These are phyloP conservation scores for Brassica nigra DNA, from an alignment of 345 rosid species.

Conservation along the genomic window DNA sequence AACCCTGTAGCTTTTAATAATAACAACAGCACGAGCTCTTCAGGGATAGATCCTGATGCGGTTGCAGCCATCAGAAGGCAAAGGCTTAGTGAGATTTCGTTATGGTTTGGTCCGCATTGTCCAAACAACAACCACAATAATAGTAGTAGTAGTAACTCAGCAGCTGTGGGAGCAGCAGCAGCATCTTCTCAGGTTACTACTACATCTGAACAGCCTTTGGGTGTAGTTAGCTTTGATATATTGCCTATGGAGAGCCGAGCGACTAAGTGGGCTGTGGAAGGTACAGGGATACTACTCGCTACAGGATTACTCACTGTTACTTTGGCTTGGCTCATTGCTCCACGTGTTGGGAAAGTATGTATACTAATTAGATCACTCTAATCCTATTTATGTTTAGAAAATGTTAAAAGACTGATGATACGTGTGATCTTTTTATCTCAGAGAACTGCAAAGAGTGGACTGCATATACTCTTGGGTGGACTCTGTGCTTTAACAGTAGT, in stretches of 20 bases:
- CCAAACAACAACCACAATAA: slow-evolving; percentile 34
- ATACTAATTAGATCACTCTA: slow-evolving; percentile 1
- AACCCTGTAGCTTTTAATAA: slow-evolving; percentile 50
- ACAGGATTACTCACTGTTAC: slow-evolving; percentile 87
- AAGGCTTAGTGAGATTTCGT: slow-evolving; percentile 78
- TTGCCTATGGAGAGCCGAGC: slow-evolving; percentile 64
- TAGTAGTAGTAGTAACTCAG: slow-evolving; percentile 36
- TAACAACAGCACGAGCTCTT: slow-evolving; percentile 39
- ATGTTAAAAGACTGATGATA: neutral
- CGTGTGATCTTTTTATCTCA: slow-evolving; percentile 25
- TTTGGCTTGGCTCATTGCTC: slow-evolving; percentile 94
- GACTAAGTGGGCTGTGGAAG: slow-evolving; percentile 94
- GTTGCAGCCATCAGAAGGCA: slow-evolving; percentile 89
- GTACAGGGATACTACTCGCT: slow-evolving; percentile 88
- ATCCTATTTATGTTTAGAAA: neutral
- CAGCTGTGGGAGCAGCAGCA: slow-evolving; percentile 21
- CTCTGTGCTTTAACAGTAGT: slow-evolving; percentile 89
- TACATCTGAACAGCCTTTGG: slow-evolving; percentile 61
- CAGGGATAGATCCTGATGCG: slow-evolving; percentile 88
- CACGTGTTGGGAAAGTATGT: slow-evolving; percentile 88
- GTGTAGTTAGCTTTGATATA: slow-evolving; percentile 51
- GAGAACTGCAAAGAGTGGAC: slow-evolving; percentile 95
- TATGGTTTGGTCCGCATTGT: slow-evolving; percentile 76
- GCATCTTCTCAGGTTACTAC: slow-evolving; percentile 47
- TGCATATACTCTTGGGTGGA: slow-evolving; percentile 92